These are phyloP conservation scores for Caloboletus firmus DNA, from an alignment of 1,284 basidiomycete species.

Conservation along the genomic window DNA sequence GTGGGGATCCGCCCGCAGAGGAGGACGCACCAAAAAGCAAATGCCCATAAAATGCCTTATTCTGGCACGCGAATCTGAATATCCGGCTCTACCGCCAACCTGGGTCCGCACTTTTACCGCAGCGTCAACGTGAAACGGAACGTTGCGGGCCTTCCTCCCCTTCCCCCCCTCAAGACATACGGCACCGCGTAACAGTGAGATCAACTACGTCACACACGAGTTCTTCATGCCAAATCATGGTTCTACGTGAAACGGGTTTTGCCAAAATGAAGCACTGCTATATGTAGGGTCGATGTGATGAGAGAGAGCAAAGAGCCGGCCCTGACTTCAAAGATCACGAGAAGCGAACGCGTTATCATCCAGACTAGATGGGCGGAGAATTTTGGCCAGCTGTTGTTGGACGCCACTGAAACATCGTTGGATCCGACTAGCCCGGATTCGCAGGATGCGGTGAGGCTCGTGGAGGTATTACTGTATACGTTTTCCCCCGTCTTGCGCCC, in stretches of 20 bases:
- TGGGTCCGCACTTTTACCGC: slow-evolving; percentile 6
- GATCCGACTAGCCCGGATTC: not conserved
- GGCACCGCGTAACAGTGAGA: not conserved
- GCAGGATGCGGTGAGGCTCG: not conserved
- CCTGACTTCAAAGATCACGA: slow-evolving; percentile 1
- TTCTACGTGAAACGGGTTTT: not conserved
- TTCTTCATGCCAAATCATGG: not conserved
- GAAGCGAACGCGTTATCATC: not conserved
- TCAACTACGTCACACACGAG: not conserved
- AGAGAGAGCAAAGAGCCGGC: not conserved
- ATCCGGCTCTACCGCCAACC: not conserved
- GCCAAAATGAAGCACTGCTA: not conserved
- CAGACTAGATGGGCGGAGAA: not conserved
- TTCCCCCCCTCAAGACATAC: not conserved
- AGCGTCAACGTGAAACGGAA: slow-evolving; percentile 11
- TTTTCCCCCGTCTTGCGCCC: too few relatives aligned
- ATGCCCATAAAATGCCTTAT: not conserved
- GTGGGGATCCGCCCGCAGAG: not conserved
- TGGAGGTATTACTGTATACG: not conserved
- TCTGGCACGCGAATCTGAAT: not conserved
- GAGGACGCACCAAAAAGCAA: not conserved
- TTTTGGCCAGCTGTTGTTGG: not conserved
- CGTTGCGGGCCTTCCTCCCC: not conserved
- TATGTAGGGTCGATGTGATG: not conserved
- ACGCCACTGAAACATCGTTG: not conserved